Conservation (phyloP, 495 filamentous ascomycete genomes). For the Daldinia decipiens region DNA sequence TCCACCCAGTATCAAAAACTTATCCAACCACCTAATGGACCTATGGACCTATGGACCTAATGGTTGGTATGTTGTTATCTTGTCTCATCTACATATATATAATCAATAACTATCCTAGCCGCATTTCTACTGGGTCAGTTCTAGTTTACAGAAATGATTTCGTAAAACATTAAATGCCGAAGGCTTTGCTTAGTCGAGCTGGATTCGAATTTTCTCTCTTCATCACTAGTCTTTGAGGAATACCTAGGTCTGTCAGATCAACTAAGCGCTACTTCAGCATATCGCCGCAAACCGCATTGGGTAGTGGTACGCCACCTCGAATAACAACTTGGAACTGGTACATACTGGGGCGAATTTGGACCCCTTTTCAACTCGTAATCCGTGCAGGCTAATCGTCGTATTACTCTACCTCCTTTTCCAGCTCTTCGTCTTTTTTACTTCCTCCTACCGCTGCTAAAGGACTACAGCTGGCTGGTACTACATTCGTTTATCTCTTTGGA, state of each 20-base stretch:
- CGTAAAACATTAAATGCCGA: conserved; percentile 28
- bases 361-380: conserved; percentile 9
- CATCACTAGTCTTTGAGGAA: conserved; percentile 12
- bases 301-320: conserved; percentile 31
- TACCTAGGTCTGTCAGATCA: conserved; percentile 13
- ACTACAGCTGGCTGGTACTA: conserved; percentile 25
- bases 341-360: conserved; percentile 12
- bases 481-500: conserved; percentile 32
- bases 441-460: conserved; percentile 1
- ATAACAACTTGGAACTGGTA: conserved; percentile 4
- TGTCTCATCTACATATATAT: conserved; percentile 12
- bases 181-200: conserved; percentile 25
- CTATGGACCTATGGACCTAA: no score
- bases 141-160: conserved; percentile 10
- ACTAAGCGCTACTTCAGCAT: conserved; percentile 22
- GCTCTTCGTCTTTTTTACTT: conserved; percentile 4
- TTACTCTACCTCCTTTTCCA: conserved; percentile 17
- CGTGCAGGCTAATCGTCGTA: conserved; percentile 13
- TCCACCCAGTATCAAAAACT: conserved; percentile 17
- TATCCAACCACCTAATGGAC: conserved; percentile 4
- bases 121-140: conserved; percentile 10
- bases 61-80: conserved; percentile 31
- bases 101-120: conserved; percentile 18
- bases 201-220: conserved; percentile 18
- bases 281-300: conserved; percentile 28